phyloP scores from a whole-genome alignment of 108 stramenopile species.

The Epipyxis sp. region DNA sequence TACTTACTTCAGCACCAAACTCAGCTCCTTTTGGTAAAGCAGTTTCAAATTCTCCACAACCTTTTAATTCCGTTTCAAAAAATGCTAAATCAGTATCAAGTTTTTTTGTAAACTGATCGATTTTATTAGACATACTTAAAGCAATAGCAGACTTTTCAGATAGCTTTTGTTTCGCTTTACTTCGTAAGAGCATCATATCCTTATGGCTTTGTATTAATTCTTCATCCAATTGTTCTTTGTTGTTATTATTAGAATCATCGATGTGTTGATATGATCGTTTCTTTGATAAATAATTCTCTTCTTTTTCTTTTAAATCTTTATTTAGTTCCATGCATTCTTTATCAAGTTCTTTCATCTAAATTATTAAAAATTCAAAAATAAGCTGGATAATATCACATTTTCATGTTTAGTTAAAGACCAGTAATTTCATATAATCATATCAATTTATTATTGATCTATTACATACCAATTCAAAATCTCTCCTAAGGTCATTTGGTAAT shows the following conservation, averaged over 20 bases:
- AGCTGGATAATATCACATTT: too few species aligned
- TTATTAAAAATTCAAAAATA: not conserved
- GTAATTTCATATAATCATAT: too few species aligned
- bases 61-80: not conserved
- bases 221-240: not conserved
- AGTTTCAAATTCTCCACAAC: not conserved
- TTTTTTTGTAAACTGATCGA: not conserved
- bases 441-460: not conserved
- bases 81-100: not conserved
- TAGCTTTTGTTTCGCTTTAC: not conserved
- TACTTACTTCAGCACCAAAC: too few species aligned
- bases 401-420: too few species aligned
- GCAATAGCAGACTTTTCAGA: not conserved
- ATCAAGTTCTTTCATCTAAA: constrained; percentile 18
- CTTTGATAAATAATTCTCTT: not conserved
- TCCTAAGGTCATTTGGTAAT: not conserved
- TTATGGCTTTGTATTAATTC: not conserved
- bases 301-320: not conserved
- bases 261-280: too few species aligned
- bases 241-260: too few species aligned
- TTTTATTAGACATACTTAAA: not conserved
- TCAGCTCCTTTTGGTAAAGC: too few species aligned
- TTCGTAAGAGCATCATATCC: not conserved
- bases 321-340: not conserved
- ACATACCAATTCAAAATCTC: constrained; percentile 15